A percentile compares a stretch with the other conserved stretches of the same genome.
Evolutionary conservation across 371 early-diverging fungal genomes (phyloP).

Genomic region (Rhizopus delemar): DNA sequence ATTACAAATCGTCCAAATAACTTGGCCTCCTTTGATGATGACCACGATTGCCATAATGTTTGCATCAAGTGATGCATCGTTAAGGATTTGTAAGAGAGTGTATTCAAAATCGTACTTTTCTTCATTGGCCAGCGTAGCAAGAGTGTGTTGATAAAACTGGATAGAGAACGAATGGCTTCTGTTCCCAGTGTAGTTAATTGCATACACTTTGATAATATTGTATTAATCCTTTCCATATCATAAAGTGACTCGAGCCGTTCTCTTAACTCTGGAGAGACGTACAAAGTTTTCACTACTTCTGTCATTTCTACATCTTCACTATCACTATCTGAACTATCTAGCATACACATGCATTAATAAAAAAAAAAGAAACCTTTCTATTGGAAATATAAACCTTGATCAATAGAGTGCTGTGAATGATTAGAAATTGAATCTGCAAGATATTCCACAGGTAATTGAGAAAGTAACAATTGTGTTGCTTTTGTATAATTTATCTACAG

Average conservation of each 20-base stretch:
- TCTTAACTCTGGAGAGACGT: conserved; percentile 37
- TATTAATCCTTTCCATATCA: conserved; percentile 45
- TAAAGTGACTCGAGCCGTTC: conserved; percentile 52
- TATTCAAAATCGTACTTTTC: conserved; percentile 56
- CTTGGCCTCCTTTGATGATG: conserved; percentile 7
- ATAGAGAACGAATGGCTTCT: conserved; percentile 32
- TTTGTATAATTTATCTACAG: conserved; percentile 25
- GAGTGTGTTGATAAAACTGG: conserved; percentile 55
- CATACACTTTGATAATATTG: conserved; percentile 47
- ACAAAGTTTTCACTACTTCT: conserved; percentile 5
- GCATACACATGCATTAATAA: not conserved
- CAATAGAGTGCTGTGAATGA: not conserved
- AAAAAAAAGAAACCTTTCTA: not conserved
- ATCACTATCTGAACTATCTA: conserved; percentile 10
- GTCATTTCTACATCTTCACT: conserved; percentile 46
- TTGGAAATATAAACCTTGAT: conserved; percentile 6
- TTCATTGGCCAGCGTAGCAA: conserved; percentile 62
- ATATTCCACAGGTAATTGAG: conserved; percentile 28
- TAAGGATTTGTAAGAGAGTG: conserved; percentile 48
- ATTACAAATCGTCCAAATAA: conserved; percentile 23
- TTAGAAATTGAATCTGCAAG: not conserved
- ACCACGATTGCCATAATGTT: conserved; percentile 41
- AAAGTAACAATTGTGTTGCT: conserved; percentile 25
- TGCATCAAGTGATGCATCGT: conserved; percentile 20
- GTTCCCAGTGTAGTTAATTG: conserved; percentile 4